Percentiles rank a stretch among this genome's conserved stretches.
Conservation (phyloP, 2,329 filamentous ascomycete species). For the Penicillium glabrum region DNA sequence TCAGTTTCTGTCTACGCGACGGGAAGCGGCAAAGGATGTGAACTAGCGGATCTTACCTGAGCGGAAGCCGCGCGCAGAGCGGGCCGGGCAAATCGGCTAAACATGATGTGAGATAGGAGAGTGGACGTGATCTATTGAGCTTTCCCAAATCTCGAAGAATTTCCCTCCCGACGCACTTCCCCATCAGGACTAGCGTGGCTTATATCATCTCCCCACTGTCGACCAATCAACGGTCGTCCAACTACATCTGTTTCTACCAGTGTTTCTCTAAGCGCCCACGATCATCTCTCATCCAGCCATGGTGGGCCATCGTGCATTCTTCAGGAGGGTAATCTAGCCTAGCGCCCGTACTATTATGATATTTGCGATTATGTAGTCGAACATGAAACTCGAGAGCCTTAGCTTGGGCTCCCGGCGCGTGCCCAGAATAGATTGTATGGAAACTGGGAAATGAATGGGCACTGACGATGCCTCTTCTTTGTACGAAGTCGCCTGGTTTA, state of each 20-base stretch:
- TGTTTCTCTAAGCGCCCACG: slow-evolving; percentile 20
- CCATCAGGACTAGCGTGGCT: slow-evolving; percentile 26
- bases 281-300: background rate
- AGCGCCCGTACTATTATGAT: slow-evolving; percentile 13
- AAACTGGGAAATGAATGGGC: slow-evolving; percentile 7
- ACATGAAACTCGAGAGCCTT: slow-evolving; percentile 26
- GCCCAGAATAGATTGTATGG: slow-evolving; percentile 18
- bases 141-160: slow-evolving; percentile 33
- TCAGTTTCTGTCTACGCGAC: slow-evolving; percentile 14
- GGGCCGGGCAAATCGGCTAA: slow-evolving; percentile 45
- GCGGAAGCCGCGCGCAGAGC: slow-evolving; percentile 43
- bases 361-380: slow-evolving; percentile 18
- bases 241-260: slow-evolving; percentile 16
- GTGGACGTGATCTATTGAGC: slow-evolving; percentile 19
- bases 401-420: slow-evolving; percentile 34
- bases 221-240: slow-evolving; percentile 24
- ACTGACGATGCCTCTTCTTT: slow-evolving; percentile 5
- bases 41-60: slow-evolving; percentile 28
- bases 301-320: background rate
- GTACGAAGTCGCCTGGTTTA: background rate
- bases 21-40: background rate
- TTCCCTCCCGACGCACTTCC: slow-evolving; percentile 31
- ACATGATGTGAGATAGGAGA: slow-evolving; percentile 36
- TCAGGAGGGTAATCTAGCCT: slow-evolving; percentile 13
- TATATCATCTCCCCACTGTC: slow-evolving; percentile 12